Base-by-base conservation (phyloP, 2,329 filamentous ascomycete genomes). In the Exophiala sp. region DNA sequence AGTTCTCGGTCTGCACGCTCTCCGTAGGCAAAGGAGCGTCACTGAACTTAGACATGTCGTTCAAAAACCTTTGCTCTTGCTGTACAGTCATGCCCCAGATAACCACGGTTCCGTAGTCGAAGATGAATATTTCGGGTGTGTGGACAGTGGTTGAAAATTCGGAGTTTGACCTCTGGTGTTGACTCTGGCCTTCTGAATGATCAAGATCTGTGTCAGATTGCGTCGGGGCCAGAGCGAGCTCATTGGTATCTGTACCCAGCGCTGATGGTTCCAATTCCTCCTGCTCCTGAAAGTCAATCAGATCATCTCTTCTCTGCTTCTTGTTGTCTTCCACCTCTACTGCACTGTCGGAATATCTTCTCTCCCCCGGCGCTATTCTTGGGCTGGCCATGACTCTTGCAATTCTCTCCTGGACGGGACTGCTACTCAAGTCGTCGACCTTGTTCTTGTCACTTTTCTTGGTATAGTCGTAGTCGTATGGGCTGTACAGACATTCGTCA, bases 41-140 rank as follows among this genome's bases (percentile, higher is more conserved):
- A 71, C 96, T 94, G 64, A 97, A 99, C 67, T 94, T 96, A 52
- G 89, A 84, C 58, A 99, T 88, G 65, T 99, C 92, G 64, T 94
- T 94, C 12, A 99, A 76, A 67, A 99, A 96, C 36, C 88, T 84
- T 62, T 89, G 86, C 74, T 99, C 94, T 64, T 99, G 88, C 29
- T 83, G 79, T n/a, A 88, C 78, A 0, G 88, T 87, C 94, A 99
- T 97, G 63, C 94, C 94, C 94, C 94, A 99, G 68, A 97, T 91
- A 11, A 99, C 94, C 4, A 96, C 89, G 2, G 96, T 95, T 55
- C 94, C 94, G 67, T 99, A 99, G 68, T 96, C 89, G 66, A 97
- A 99, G 10, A 99, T 78, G 69, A 99, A 99, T 2, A 96, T 82
- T 70, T 99, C 94, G 0, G 94, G 91, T 1, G 88, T 95, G 71